Conservation (phyloP, 805 yeast genomes). For the Starmerella cellae region DNA sequence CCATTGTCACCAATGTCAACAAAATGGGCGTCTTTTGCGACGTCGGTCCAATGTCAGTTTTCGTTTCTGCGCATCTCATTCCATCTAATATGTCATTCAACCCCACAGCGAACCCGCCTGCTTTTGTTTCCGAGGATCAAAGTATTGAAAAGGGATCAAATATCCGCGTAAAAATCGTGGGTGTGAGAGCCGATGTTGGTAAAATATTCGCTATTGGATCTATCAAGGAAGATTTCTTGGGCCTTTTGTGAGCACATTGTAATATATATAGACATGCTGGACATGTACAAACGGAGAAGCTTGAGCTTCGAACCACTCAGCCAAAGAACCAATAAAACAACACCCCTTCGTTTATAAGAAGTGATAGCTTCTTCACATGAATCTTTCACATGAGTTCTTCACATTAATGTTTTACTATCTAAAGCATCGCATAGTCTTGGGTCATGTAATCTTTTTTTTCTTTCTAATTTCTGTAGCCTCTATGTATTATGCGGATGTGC, state of each 20-base stretch:
- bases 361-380: too few relatives aligned
- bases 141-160: constrained; percentile 87
- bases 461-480: too few relatives aligned
- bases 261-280: not conserved
- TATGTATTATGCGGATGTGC: not conserved
- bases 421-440: too few relatives aligned
- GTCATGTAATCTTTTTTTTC: too few relatives aligned
- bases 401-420: too few relatives aligned
- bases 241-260: constrained; percentile 41
- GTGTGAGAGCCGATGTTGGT: constrained; percentile 94
- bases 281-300: too few relatives aligned
- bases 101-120: constrained; percentile 97
- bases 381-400: too few relatives aligned
- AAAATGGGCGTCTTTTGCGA: constrained; percentile 96
- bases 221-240: constrained; percentile 93
- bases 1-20: constrained; percentile 83
- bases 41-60: constrained; percentile 91
- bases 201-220: constrained; percentile 96
- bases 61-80: constrained; percentile 85
- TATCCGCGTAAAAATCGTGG: constrained; percentile 88
- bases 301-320: too few relatives aligned
- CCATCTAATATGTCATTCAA: constrained; percentile 89
- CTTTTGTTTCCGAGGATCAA: constrained; percentile 89
- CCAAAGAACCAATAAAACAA: not conserved
- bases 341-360: too few relatives aligned